Base-by-base conservation (phyloP, 2,329 filamentous ascomycete species). In the Aspergillus tanneri region DNA sequence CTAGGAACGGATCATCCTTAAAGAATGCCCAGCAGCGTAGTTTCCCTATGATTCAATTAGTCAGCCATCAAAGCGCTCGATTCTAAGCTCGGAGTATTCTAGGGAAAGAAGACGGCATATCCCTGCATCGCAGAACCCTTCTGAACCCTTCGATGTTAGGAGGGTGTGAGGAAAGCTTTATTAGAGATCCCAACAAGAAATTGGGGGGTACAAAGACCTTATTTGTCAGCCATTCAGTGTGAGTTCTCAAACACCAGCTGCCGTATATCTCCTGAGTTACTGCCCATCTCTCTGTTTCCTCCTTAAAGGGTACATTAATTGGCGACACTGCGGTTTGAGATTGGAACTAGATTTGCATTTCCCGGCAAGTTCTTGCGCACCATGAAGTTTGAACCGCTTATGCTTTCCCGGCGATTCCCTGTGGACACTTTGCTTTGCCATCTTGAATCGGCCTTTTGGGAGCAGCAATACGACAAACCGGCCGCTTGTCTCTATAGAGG, bases 1-100 rank as follows among this genome's bases (percentile, higher is more conserved):
- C 38, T 21, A 67, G 59, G 23, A 61, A 66, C 3, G 62, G 63
- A 24, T 67, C 59, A 21, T 38, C 39, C 12, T 49, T 49, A 37
- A 66, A 66, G 21, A 55, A 54, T 6, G 56, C 61, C 6, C 57
- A 3, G 52, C 55, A 4, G 30, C 50, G 41, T 59, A 58, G 21
- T 54, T 27, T n/a, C 47, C 54, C 25, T 50, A 28, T 9, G 47
- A 27, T 8, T 56, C 53, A 39, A 49, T 32, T 5, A 49, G 36
- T 5, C 42, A 37, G 16, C 50, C 47, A 16, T 55, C 49, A 1
- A 41, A 23, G 8, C 50, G 46, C 12, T 51, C 41, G 14, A 59
- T 45, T 14, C 49, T 48, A 11, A 59, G 47, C 28, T 59, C 52
- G 2, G 62, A 61, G 9, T 28, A 32, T 41, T 57, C 56, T 5